Percentiles rank a stretch among this genome's conserved stretches.
phyloP scores from a whole-genome alignment of 2,329 filamentous ascomycete genomes.

The Monilinia fructicola region DNA sequence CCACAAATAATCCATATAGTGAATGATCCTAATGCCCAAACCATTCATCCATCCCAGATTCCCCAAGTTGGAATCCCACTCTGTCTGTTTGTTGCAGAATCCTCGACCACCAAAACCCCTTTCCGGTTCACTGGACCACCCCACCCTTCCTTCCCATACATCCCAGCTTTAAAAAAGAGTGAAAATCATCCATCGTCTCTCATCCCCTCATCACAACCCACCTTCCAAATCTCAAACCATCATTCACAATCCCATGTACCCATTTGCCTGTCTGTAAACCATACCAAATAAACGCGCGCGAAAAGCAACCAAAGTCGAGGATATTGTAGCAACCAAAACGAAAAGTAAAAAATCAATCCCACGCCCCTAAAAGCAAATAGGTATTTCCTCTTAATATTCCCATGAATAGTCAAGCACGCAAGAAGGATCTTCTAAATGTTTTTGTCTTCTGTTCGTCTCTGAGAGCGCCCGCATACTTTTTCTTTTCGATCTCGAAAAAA shows the following conservation, averaged over 20 bases:
- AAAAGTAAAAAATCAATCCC: constrained; percentile 21
- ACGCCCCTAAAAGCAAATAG: constrained; percentile 37
- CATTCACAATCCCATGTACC: constrained; percentile 15
- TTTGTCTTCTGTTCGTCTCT: constrained; percentile 27
- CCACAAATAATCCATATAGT: constrained; percentile 12
- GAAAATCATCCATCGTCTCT: constrained; percentile 16
- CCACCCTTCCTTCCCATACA: constrained; percentile 5
- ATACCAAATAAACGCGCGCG: constrained; percentile 8
- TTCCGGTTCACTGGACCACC: constrained; percentile 2
- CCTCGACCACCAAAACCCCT: constrained; percentile 8
- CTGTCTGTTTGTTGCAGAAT: constrained; percentile 8
- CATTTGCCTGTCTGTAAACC: constrained; percentile 3
- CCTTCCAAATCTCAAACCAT: not conserved
- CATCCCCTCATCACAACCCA: constrained; percentile 16
- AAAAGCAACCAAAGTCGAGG: constrained; percentile 19
- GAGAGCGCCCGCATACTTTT: constrained; percentile 32
- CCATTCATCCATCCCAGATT: constrained; percentile 17
- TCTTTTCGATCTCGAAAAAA: constrained; percentile 28
- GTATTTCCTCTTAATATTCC: constrained; percentile 38
- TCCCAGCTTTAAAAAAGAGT: constrained; percentile 14
- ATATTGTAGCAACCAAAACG: constrained; percentile 17
- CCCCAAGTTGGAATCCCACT: not conserved
- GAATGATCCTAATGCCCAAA: constrained; percentile 8
- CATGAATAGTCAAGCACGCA: constrained; percentile 28
- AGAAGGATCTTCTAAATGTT: constrained; percentile 36